These are phyloP conservation scores for Aureobasidium pullulans DNA, from an alignment of 2,329 filamentous ascomycete genomes.

Conservation along the genomic window DNA sequence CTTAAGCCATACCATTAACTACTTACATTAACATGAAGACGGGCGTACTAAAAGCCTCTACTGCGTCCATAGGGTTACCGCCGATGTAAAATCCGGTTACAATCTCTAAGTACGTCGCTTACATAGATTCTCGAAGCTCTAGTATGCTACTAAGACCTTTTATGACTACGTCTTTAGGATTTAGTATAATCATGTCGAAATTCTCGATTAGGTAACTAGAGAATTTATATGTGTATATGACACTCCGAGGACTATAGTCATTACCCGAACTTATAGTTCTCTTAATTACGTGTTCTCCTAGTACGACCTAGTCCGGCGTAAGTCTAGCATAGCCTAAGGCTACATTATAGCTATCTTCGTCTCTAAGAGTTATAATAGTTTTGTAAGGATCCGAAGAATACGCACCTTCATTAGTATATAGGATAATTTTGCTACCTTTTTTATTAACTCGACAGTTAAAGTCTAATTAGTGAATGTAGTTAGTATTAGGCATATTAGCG, in stretches of 20 bases:
- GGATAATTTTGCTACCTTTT: background rate
- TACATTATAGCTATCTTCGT: constrained; percentile 1
- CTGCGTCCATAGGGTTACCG: constrained; percentile 9
- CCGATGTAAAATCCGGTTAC: background rate
- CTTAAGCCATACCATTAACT: constrained; percentile 15
- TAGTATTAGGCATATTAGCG: background rate
- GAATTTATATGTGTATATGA: background rate
- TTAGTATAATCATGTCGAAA: background rate
- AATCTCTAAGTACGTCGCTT: constrained; percentile 13
- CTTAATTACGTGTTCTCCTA: background rate
- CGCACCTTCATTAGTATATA: background rate
- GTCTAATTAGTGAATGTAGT: constrained; percentile 5
- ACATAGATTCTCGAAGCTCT: constrained; percentile 7
- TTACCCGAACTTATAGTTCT: background rate
- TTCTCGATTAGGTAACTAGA: constrained; percentile 6
- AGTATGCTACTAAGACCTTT: constrained; percentile 13
- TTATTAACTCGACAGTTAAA: constrained; percentile 7
- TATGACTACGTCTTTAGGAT: constrained; percentile 11
- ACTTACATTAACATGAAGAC: constrained; percentile 16
- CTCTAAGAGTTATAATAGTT: background rate
- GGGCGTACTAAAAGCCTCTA: constrained; percentile 12
- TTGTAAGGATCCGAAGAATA: background rate
- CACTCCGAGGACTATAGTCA: background rate
- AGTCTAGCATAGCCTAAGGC: constrained; percentile 1
- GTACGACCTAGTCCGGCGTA: constrained; percentile 9